Evolutionary conservation across 2,329 filamentous ascomycete genomes (phyloP).

Genomic region (Colletotrichum gigasporum): DNA sequence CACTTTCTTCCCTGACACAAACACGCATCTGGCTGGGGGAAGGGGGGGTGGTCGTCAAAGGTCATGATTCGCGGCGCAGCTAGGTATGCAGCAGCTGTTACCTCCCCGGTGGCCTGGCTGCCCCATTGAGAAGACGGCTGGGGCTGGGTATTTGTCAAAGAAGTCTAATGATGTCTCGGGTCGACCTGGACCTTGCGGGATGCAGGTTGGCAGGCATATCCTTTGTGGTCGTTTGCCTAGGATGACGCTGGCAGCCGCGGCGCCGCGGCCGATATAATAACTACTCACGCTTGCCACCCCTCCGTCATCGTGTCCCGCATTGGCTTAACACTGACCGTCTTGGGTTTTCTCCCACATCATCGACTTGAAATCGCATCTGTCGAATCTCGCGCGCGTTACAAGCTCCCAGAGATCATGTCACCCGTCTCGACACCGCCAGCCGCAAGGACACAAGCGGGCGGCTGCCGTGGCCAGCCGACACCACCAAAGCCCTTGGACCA

Average conservation of each 20-base stretch:
- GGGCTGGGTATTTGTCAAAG: slow-evolving; percentile 32
- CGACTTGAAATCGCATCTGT: not conserved
- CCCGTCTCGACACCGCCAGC: not conserved
- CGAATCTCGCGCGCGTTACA: not conserved
- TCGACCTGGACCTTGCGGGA: slow-evolving; percentile 11
- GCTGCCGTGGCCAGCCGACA: not conserved
- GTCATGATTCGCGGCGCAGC: slow-evolving; percentile 27
- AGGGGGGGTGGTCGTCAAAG: slow-evolving; percentile 4
- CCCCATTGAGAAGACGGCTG: not conserved
- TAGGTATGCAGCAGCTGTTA: not conserved
- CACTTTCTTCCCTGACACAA: slow-evolving; percentile 29
- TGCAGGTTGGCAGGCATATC: slow-evolving; percentile 26
- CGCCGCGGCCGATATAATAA: slow-evolving; percentile 28
- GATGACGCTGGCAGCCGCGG: slow-evolving; percentile 20
- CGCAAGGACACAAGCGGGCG: not conserved
- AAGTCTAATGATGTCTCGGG: slow-evolving; percentile 31
- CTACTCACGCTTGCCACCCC: slow-evolving; percentile 18
- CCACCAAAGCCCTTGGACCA: slow-evolving; percentile 12
- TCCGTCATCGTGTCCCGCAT: slow-evolving; percentile 17
- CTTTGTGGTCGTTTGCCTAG: slow-evolving; percentile 26
- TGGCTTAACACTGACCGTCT: slow-evolving; percentile 2
- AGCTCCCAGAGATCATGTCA: slow-evolving; percentile 12
- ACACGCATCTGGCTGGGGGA: slow-evolving; percentile 10
- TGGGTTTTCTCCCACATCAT: not conserved
- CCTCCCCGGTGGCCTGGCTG: not conserved